phyloP scores from a whole-genome alignment of 2,329 filamentous ascomycete species.

The Ophiocordyceps camponoti-rufipedis region DNA sequence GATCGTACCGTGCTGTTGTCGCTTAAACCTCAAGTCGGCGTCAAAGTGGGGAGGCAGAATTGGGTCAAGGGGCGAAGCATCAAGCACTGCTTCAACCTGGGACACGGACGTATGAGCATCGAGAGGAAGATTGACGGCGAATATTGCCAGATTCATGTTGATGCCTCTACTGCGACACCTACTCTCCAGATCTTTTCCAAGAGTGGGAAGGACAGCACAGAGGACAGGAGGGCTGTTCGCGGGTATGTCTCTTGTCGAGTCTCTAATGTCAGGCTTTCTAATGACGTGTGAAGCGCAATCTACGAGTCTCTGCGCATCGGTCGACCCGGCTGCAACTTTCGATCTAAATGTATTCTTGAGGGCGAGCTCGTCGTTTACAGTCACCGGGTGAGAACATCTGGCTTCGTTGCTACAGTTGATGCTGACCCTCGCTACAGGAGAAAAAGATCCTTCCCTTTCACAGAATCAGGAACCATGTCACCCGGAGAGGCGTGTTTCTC shows the following conservation, averaged over 20 bases:
- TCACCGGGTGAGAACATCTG: conserved; percentile 26
- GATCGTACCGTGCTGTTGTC: conserved; percentile 8
- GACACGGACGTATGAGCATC: conserved; percentile 44
- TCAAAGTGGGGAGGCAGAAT: conserved; percentile 45
- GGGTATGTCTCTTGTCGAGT: conserved; percentile 14
- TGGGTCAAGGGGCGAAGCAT: conserved; percentile 54
- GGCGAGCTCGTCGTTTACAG: conserved; percentile 70
- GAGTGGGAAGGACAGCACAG: conserved; percentile 75
- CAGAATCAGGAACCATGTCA: conserved; percentile 65
- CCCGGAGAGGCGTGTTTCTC: conserved; percentile 51
- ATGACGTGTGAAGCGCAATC: conserved; percentile 27
- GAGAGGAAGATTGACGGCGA: conserved; percentile 79
- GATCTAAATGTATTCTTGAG: conserved; percentile 55
- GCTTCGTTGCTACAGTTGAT: not conserved
- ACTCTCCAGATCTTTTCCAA: conserved; percentile 77
- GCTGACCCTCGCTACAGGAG: conserved; percentile 18
- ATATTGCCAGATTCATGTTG: conserved; percentile 76
- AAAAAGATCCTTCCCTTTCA: conserved; percentile 56
- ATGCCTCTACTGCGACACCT: conserved; percentile 34
- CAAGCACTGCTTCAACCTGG: conserved; percentile 54
- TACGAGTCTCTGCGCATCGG: conserved; percentile 46
- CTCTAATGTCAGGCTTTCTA: not conserved
- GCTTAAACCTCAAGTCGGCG: conserved; percentile 35
- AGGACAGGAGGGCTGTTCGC: conserved; percentile 46
- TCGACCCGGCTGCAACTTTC: conserved; percentile 36